Percentiles rank a stretch among this genome's conserved stretches.
Conservation (phyloP, 805 yeast species). For the Candida piceae region DNA sequence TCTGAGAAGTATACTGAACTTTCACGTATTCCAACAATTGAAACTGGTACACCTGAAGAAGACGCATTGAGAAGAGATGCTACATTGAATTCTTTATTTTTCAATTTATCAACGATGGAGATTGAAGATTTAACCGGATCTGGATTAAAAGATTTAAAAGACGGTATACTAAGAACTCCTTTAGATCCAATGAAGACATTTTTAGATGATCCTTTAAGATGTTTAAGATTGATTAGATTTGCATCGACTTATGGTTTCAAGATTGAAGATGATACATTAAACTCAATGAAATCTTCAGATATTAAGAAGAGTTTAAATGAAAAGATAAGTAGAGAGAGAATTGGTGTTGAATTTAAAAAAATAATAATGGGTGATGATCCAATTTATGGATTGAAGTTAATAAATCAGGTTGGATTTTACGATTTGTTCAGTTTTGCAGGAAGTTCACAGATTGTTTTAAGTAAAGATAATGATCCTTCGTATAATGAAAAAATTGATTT, state of each 20-base stretch:
- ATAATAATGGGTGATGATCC: conserved; percentile 64
- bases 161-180: conserved; percentile 82
- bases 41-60: conserved; percentile 84
- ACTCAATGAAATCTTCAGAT: conserved; percentile 58
- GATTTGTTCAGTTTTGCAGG: conserved; percentile 51
- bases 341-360: conserved; percentile 81
- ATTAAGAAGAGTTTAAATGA: conserved; percentile 55
- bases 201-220: conserved; percentile 89
- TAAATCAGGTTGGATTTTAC: conserved; percentile 51
- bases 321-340: conserved; percentile 85
- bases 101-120: conserved; percentile 59
- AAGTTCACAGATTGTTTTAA: conserved; percentile 12
- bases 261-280: conserved; percentile 52
- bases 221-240: conserved; percentile 78
- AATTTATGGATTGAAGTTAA: conserved; percentile 53
- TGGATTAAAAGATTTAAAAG: conserved; percentile 68
- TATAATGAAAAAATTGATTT: conserved; percentile 2
- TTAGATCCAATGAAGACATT: conserved; percentile 81
- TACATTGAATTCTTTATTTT: conserved; percentile 87
- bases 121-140: conserved; percentile 82
- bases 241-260: conserved; percentile 71
- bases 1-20: conserved; percentile 79
- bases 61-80: conserved; percentile 96
- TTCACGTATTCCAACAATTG: conserved; percentile 78
- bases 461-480: conserved; percentile 7